phyloP scores from a whole-genome alignment of 306 rosid genomes.

The Cicer arietinum region DNA sequence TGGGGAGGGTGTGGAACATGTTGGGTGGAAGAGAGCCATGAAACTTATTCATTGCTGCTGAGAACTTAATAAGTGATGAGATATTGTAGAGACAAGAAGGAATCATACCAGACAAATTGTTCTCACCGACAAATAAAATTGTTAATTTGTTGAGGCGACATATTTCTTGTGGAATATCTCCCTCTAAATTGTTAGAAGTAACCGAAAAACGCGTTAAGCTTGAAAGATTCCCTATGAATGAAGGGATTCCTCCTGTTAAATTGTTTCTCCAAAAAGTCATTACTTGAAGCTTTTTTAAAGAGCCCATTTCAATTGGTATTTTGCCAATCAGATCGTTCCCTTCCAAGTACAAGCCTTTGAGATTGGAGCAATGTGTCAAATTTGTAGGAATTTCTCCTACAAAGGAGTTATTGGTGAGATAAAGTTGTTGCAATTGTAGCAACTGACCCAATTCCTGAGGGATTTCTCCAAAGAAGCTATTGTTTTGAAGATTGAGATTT shows the following conservation, averaged over 20 bases:
- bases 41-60: background rate
- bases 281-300: background rate
- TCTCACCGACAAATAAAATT: fast-evolving
- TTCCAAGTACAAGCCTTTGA: background rate
- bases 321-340: conserved; percentile 2
- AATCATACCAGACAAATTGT: background rate
- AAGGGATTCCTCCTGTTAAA: background rate
- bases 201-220: background rate
- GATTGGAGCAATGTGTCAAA: background rate
- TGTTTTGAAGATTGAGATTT: background rate
- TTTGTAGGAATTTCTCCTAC: conserved; percentile 15
- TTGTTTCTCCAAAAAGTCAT: background rate
- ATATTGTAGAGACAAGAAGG: conserved; percentile 8
- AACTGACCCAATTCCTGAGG: background rate
- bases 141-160: background rate
- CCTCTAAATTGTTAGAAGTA: background rate
- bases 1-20: conserved; percentile 9
- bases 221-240: conserved; percentile 5
- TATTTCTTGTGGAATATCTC: conserved; percentile 5
- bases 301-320: background rate
- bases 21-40: conserved; percentile 17
- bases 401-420: background rate
- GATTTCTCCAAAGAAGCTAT: conserved; percentile 1
- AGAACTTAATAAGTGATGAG: background rate
- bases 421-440: background rate